Evolutionary conservation across 768 basidiomycete genomes (phyloP).

Genomic region (Boletellus ananas): DNA sequence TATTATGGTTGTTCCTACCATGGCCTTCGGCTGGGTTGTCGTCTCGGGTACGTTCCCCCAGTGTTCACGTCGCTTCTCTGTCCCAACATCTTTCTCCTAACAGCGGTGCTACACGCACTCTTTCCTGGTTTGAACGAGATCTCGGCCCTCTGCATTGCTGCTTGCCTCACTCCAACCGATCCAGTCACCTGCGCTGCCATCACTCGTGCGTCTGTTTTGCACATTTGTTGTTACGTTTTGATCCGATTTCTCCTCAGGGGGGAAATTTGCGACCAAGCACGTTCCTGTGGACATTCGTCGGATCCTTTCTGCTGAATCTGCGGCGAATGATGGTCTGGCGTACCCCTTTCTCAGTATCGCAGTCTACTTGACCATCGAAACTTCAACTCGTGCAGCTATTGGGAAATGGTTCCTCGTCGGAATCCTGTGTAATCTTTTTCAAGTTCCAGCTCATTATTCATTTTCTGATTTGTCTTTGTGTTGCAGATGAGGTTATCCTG

Average conservation of each 20-base stretch:
- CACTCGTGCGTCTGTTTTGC: conserved; percentile 45
- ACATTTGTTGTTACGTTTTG: neutral
- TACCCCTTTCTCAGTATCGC: conserved; percentile 89
- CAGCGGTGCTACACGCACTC: conserved; percentile 63
- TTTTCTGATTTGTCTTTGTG: conserved; percentile 1
- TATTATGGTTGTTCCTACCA: conserved; percentile 74
- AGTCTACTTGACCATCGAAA: conserved; percentile 78
- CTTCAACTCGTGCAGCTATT: conserved; percentile 57
- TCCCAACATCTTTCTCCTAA: neutral
- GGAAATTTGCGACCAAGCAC: conserved; percentile 63
- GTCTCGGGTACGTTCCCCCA: conserved; percentile 52
- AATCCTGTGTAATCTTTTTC: conserved; percentile 53
- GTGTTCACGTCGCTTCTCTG: neutral
- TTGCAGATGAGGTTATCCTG: conserved; percentile 72
- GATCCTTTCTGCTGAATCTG: conserved; percentile 84
- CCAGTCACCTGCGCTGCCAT: conserved; percentile 88
- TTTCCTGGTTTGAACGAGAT: conserved; percentile 71
- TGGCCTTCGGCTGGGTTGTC: conserved; percentile 82
- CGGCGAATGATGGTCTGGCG: conserved; percentile 93
- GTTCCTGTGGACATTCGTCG: conserved; percentile 75
- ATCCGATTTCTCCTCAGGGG: conserved; percentile 40
- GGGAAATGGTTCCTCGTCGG: conserved; percentile 85
- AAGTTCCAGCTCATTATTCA: neutral
- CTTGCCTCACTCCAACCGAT: conserved; percentile 91
- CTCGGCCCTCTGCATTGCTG: conserved; percentile 80